Evolutionary conservation across 306 rosid genomes (phyloP).

Genomic region (Oxytropis ochrocephala): DNA sequence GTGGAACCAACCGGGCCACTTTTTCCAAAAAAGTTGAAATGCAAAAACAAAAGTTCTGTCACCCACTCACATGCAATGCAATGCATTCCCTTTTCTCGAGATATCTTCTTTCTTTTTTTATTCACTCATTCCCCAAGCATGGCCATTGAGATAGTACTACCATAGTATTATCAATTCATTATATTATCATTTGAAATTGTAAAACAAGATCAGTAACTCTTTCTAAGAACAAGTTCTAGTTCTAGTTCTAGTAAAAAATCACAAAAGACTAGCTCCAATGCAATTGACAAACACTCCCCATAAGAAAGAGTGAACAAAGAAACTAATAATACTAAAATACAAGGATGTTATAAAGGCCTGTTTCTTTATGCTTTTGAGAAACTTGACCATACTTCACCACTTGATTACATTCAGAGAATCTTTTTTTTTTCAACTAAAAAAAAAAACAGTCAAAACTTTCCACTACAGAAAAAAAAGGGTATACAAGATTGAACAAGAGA

Average conservation of each 20-base stretch:
- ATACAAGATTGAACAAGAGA: conserved; percentile 28
- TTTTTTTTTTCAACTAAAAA: conserved; percentile 19
- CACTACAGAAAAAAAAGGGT: conserved; percentile 48
- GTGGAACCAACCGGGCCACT: conserved; percentile 25
- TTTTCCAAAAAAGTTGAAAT: conserved; percentile 5
- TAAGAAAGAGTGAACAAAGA: conserved; percentile 46
- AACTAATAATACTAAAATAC: conserved; percentile 65
- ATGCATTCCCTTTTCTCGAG: background rate
- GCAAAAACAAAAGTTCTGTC: conserved; percentile 33
- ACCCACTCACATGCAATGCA: conserved; percentile 49
- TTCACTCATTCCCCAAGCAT: background rate
- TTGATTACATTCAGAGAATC: conserved; percentile 67
- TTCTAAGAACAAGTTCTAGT: background rate
- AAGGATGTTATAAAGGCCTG: conserved; percentile 40
- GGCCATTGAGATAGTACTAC: background rate
- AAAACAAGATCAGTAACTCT: background rate
- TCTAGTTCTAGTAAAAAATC: conserved; percentile 8
- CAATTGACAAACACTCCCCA: conserved; percentile 68
- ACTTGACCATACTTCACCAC: conserved; percentile 61
- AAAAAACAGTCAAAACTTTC: conserved; percentile 74
- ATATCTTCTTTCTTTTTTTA: background rate
- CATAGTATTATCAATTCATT: background rate
- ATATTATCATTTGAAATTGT: background rate
- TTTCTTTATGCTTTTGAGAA: conserved; percentile 67
- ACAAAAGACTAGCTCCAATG: background rate